Conservation (phyloP, 139 green algal species). For the Zygnema cylindricum region DNA sequence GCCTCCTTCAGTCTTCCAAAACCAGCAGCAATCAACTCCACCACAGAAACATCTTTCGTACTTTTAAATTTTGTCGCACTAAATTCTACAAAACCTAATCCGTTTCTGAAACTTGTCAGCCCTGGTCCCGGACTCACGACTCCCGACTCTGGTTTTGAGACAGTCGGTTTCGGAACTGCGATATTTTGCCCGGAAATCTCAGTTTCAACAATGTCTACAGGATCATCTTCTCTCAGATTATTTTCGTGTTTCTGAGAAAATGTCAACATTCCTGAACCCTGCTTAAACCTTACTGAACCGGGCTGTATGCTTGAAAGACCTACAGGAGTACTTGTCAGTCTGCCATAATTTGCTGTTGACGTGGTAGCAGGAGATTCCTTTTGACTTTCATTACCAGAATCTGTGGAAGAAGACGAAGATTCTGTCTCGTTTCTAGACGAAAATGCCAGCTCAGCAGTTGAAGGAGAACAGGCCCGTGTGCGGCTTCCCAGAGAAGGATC, state of each 20-base stretch:
- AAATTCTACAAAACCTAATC: background rate
- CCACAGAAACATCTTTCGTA: background rate
- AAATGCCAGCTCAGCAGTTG: background rate
- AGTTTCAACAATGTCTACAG: background rate
- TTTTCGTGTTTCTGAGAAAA: background rate
- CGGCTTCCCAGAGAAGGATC: too few species aligned
- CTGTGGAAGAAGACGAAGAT: background rate
- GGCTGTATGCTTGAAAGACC: background rate
- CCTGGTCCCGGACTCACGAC: background rate
- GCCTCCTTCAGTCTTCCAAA: background rate
- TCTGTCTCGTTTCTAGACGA: background rate
- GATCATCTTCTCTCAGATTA: background rate
- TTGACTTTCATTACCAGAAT: background rate
- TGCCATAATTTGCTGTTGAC: background rate
- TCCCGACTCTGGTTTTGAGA: background rate
- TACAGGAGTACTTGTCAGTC: background rate
- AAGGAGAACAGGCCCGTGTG: too few species aligned
- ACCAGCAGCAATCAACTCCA: background rate
- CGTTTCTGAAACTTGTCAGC: background rate
- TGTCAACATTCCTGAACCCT: background rate
- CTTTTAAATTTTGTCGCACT: background rate
- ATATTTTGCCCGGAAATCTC: background rate
- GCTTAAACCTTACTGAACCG: background rate
- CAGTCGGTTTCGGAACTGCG: background rate
- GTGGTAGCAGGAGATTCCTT: background rate